These are phyloP conservation scores for Isoetes taiwanensis DNA, from an alignment of 75 land plant species.

Conservation along the genomic window DNA sequence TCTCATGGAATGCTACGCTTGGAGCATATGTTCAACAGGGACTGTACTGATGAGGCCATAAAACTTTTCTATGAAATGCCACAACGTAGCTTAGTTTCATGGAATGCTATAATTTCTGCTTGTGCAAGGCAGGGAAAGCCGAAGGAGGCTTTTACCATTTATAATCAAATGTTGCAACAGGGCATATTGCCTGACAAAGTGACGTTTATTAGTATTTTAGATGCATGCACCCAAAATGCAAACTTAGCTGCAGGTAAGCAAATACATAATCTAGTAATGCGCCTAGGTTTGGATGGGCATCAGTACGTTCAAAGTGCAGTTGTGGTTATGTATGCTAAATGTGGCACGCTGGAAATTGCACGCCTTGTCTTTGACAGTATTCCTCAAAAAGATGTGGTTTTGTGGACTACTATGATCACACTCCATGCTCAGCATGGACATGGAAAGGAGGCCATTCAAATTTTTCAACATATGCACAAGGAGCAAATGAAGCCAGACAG, in stretches of 20 bases:
- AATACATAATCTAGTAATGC: no score
- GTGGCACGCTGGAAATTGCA: no score
- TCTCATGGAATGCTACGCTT: slow-evolving; percentile 14
- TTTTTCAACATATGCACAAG: background rate
- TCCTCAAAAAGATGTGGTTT: no score
- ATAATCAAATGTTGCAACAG: slow-evolving; percentile 27
- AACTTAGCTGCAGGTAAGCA: no score
- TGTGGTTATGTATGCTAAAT: no score
- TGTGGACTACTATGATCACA: no score
- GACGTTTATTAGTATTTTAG: background rate
- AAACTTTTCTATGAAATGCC: slow-evolving; percentile 23
- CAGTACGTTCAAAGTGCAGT: no score
- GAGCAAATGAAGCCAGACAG: no score
- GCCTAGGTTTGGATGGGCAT: no score
- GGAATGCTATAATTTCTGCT: slow-evolving; percentile 42
- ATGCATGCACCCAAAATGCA: background rate
- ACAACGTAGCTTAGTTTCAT: slow-evolving; percentile 28
- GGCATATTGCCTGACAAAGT: background rate
- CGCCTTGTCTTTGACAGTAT: no score
- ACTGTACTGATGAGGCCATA: slow-evolving; percentile 13
- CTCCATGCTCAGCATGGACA: no score
- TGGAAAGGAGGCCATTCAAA: no score
- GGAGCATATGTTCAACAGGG: slow-evolving; percentile 17
- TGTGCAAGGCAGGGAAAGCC: slow-evolving; percentile 25
- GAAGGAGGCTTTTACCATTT: slow-evolving; percentile 23